A percentile compares a stretch with the other conserved stretches of the same genome.
Evolutionary conservation across 2,329 filamentous ascomycete genomes (phyloP).

Genomic region (Hymenoscyphus occultus): DNA sequence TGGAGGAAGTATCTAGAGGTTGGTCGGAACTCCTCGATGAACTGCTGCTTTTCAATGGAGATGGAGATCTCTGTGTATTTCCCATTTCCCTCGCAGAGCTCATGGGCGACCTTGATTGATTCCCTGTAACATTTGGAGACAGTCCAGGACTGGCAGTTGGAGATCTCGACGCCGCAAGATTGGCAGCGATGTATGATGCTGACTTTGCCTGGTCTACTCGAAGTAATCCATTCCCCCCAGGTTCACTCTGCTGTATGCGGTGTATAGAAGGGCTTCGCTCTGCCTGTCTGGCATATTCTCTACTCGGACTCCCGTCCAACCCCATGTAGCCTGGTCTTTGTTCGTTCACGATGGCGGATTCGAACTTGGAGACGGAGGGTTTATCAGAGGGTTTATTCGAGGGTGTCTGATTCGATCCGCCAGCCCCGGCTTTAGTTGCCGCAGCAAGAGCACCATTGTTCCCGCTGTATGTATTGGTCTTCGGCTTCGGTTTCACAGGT

Average conservation of each 20-base stretch:
- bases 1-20: constrained; percentile 54
- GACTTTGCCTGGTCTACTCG: constrained; percentile 41
- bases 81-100: constrained; percentile 8
- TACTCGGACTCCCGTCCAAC: constrained; percentile 25
- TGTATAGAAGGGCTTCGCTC: constrained; percentile 20
- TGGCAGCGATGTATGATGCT: constrained; percentile 60
- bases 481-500: constrained; percentile 40
- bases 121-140: constrained; percentile 39
- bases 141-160: constrained; percentile 44
- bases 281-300: constrained; percentile 16
- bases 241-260: constrained; percentile 8
- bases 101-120: constrained; percentile 17
- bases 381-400: constrained; percentile 13
- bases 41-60: constrained; percentile 24
- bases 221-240: constrained; percentile 17
- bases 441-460: constrained; percentile 45
- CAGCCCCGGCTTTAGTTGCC: constrained; percentile 41
- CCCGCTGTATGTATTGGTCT: constrained; percentile 39
- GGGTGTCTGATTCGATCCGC: background rate
- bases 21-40: constrained; percentile 33
- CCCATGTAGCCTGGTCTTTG: constrained; percentile 18
- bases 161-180: constrained; percentile 59
- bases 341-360: background rate
- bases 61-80: constrained; percentile 15
- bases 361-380: constrained; percentile 1